These are phyloP conservation scores for Xerocomus cyaneibrunnescens DNA, from an alignment of 1,284 basidiomycete genomes.

Conservation along the genomic window DNA sequence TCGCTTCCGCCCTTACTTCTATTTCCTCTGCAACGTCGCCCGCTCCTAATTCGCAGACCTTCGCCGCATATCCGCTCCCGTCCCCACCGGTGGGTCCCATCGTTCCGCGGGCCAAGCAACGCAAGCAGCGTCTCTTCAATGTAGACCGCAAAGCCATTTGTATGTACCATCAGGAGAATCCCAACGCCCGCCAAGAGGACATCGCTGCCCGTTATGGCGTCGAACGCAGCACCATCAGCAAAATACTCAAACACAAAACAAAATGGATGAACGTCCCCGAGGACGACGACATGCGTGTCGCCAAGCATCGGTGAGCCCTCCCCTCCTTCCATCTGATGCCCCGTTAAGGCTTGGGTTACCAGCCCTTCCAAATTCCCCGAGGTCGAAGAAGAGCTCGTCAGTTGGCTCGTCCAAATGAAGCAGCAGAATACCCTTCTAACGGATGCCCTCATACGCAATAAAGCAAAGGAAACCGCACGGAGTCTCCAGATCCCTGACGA, in stretches of 20 bases:
- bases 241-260: conserved; percentile 83
- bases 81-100: conserved; percentile 30
- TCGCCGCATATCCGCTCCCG: conserved; percentile 31
- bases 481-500: conserved; percentile 58
- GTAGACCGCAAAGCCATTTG: conserved; percentile 79
- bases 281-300: conserved; percentile 54
- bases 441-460: conserved; percentile 68
- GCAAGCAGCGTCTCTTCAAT: conserved; percentile 72
- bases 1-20: conserved; percentile 51
- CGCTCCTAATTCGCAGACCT: conserved; percentile 36
- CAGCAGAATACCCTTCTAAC: conserved; percentile 55
- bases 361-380: conserved; percentile 79
- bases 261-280: conserved; percentile 75
- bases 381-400: conserved; percentile 64
- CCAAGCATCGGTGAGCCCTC: conserved; percentile 60
- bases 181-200: conserved; percentile 74
- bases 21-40: conserved; percentile 43
- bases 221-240: conserved; percentile 91
- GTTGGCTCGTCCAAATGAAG: conserved; percentile 59
- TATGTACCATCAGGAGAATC: conserved; percentile 59
- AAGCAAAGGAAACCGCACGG: conserved; percentile 69
- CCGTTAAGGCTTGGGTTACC: conserved; percentile 10
- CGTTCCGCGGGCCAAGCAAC: conserved; percentile 49
- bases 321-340: not conserved
- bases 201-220: conserved; percentile 76